Percentiles rank a stretch among this genome's conserved stretches.
phyloP scores from a whole-genome alignment of 768 basidiomycete species.

The Leccinum arenicola region DNA sequence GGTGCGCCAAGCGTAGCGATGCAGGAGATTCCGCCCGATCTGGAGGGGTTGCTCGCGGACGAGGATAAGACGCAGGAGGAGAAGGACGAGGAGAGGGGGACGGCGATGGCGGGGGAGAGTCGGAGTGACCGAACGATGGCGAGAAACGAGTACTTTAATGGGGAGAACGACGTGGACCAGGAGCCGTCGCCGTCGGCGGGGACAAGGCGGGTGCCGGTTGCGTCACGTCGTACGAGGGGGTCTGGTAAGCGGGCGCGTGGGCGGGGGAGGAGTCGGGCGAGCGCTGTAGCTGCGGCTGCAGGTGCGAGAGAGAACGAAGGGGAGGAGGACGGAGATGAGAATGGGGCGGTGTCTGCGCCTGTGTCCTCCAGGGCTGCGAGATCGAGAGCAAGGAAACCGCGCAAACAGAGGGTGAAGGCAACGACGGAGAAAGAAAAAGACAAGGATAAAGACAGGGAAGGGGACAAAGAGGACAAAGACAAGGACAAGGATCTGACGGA shows the following conservation, averaged over 20 bases:
- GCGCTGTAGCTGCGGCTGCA: slow-evolving; percentile 9
- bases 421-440: slow-evolving; percentile 28
- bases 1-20: slow-evolving; percentile 96
- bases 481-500: slow-evolving; percentile 27
- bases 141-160: slow-evolving; percentile 73
- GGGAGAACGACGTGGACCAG: slow-evolving; percentile 64
- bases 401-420: slow-evolving; percentile 22
- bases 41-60: slow-evolving; percentile 72
- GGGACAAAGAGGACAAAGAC: slow-evolving; percentile 16
- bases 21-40: slow-evolving; percentile 93
- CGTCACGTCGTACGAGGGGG: slow-evolving; percentile 20
- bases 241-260: slow-evolving; percentile 30
- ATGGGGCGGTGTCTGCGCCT: slow-evolving; percentile 10
- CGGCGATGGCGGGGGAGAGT: slow-evolving; percentile 50
- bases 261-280: slow-evolving; percentile 33
- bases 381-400: slow-evolving; percentile 30
- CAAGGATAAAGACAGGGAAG: slow-evolving; percentile 11
- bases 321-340: slow-evolving; percentile 40
- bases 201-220: slow-evolving; percentile 12
- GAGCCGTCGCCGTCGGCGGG: slow-evolving; percentile 35
- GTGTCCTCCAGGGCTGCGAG: slow-evolving; percentile 28
- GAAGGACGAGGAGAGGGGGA: slow-evolving; percentile 64
- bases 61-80: slow-evolving; percentile 69
- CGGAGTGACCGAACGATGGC: slow-evolving; percentile 51
- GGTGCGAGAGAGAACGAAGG: slow-evolving; percentile 30